Base-by-base conservation (phyloP, 2,329 filamentous ascomycete genomes). In the Cladophialophora carrionii region DNA sequence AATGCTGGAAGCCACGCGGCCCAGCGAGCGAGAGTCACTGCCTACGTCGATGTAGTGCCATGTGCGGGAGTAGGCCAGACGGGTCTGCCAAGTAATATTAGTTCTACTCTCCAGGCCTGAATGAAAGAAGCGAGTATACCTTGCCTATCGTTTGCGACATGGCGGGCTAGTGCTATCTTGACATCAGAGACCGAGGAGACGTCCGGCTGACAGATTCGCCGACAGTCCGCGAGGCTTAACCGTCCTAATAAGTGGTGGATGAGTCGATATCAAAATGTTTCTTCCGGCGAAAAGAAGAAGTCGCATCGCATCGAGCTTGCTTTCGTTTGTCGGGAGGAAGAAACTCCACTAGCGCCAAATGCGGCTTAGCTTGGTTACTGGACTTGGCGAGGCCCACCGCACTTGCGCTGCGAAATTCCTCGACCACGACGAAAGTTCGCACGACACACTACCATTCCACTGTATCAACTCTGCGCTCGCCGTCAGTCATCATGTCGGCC, bases 51-150 rank as follows among this genome's bases (percentile, higher is more conserved):
- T 78, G 87, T 90, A 88, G 80, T 99, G 95, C 95, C 96, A 99
- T 82, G 90, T 88, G 74, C 96, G 89, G 53, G 93, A 93, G 84
- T 98, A 99, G 81, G 95, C 94, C 70, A 99, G 89, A 76, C 91
- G 91, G 67, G 95, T 98, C 93, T 98, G 51, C 53, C 32, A 48
- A 62, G 22, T 14, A 20, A 56, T n/a, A 24, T 61, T 55, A 61
- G 51, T 24, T 32, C 7, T 29, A 22, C 9, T n/a, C 8, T 8
- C 14, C 8, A 14, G n/a, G 34, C 14, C 12, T 14, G 29, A n/a
- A 31, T 37, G 22, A 29, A 32, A 26, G 43, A 24, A 26, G 34
- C 20, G 17, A 37, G 52, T 64, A 34, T 70, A 81, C 79, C 78
- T 78, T 79, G 74, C 79, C 79, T 59, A 81, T 70, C 51, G 75